Conservation (phyloP, 768 basidiomycete species). For the Brasilioporus rufonigricans region DNA sequence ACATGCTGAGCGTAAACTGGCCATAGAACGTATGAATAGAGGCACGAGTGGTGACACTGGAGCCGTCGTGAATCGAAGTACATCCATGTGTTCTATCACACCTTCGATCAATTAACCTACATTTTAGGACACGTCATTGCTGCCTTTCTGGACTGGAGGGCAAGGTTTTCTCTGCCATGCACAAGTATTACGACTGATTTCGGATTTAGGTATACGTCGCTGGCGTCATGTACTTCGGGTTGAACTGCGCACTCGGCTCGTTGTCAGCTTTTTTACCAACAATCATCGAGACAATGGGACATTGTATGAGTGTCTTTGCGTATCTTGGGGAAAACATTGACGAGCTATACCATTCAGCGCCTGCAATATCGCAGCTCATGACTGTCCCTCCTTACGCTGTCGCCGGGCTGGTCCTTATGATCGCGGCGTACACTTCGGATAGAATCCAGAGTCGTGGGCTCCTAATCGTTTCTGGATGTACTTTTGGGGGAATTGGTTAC, state of each 20-base stretch:
- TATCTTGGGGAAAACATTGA: neutral
- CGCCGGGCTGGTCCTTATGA: slow-evolving; percentile 36
- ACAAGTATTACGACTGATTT: slow-evolving; percentile 6
- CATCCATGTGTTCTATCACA: neutral
- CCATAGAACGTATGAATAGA: slow-evolving; percentile 36
- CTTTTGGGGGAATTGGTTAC: slow-evolving; percentile 40
- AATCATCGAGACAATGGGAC: slow-evolving; percentile 50
- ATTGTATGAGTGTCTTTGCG: slow-evolving; percentile 31
- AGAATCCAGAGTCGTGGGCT: slow-evolving; percentile 43
- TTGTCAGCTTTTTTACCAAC: slow-evolving; percentile 54
- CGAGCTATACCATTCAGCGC: slow-evolving; percentile 27
- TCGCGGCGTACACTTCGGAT: slow-evolving; percentile 42
- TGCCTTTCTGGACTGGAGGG: slow-evolving; percentile 50
- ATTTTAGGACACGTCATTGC: slow-evolving; percentile 38
- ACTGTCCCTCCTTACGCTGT: slow-evolving; percentile 55
- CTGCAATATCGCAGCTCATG: slow-evolving; percentile 46
- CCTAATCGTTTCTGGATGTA: slow-evolving; percentile 31
- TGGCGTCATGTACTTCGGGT: slow-evolving; percentile 48
- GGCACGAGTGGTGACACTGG: slow-evolving; percentile 44
- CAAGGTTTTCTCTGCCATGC: slow-evolving; percentile 3
- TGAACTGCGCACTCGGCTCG: slow-evolving; percentile 48
- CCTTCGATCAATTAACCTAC: neutral
- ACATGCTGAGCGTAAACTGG: slow-evolving; percentile 31
- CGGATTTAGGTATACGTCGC: slow-evolving; percentile 37
- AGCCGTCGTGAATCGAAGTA: slow-evolving; percentile 41